Evolutionary conservation across 2,329 filamentous ascomycete species (phyloP).

Genomic region (Falciphora oryzae): DNA sequence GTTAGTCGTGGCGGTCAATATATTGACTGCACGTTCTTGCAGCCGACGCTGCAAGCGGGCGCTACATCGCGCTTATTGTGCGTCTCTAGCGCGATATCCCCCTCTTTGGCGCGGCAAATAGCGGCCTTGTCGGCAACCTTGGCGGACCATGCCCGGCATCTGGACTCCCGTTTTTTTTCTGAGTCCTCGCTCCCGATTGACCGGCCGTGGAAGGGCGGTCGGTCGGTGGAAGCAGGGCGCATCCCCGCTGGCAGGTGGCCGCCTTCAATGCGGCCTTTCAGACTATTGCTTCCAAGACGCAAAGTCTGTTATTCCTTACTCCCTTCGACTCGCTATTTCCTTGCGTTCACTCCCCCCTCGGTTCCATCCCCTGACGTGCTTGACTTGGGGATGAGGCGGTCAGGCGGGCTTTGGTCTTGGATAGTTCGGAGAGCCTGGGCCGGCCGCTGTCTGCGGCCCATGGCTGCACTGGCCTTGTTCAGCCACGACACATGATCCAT

Average conservation of each 20-base stretch:
- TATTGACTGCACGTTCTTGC: neutral
- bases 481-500: neutral
- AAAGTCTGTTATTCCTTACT: neutral
- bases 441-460: neutral
- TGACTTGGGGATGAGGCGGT: neutral
- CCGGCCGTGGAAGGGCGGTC: neutral
- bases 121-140: neutral
- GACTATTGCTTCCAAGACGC: neutral
- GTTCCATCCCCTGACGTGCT: neutral
- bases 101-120: neutral
- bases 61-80: neutral
- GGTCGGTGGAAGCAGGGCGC: neutral
- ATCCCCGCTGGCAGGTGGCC: neutral
- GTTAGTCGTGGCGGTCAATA: neutral
- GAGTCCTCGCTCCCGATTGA: neutral
- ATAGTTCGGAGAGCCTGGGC: neutral
- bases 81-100: neutral
- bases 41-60: neutral
- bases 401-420: neutral
- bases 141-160: neutral
- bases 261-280: neutral
- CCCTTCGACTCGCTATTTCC: neutral
- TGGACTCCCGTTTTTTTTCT: neutral
- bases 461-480: neutral
- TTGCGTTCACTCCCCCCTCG: neutral